These are phyloP conservation scores for Hypoxylon rickii DNA, from an alignment of 495 filamentous ascomycete genomes.

Conservation along the genomic window DNA sequence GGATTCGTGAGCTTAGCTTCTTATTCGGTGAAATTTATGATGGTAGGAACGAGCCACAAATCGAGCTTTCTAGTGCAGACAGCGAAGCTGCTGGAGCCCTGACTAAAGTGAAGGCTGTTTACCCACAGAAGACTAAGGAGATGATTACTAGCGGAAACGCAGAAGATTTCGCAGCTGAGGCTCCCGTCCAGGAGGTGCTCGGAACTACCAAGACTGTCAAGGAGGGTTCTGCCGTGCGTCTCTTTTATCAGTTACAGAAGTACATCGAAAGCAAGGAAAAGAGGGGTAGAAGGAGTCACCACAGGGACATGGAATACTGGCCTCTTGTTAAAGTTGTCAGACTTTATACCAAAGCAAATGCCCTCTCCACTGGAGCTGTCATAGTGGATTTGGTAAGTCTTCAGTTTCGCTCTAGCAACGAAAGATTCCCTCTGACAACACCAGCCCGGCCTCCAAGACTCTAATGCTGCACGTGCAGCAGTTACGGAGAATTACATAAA, in stretches of 20 bases:
- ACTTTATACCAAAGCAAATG: slow-evolving; percentile 60
- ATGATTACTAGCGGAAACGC: slow-evolving; percentile 46
- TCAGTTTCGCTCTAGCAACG: not conserved
- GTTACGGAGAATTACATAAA: slow-evolving; percentile 68
- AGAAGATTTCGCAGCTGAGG: slow-evolving; percentile 42
- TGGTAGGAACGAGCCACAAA: slow-evolving; percentile 43
- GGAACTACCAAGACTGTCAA: slow-evolving; percentile 52
- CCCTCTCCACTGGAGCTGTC: slow-evolving; percentile 63
- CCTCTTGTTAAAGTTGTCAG: slow-evolving; percentile 69
- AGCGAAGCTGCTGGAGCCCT: slow-evolving; percentile 63
- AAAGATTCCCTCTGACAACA: not conserved
- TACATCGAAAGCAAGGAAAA: slow-evolving; percentile 46
- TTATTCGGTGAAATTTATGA: slow-evolving; percentile 62
- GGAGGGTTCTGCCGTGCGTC: slow-evolving; percentile 29
- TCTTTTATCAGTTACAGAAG: slow-evolving; percentile 31
- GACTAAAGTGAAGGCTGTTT: slow-evolving; percentile 68
- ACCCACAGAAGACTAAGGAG: slow-evolving; percentile 59
- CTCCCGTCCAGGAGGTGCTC: slow-evolving; percentile 50
- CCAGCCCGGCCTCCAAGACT: slow-evolving; percentile 64
- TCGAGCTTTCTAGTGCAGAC: slow-evolving; percentile 46
- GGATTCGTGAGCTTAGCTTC: slow-evolving; percentile 57
- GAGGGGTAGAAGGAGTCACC: slow-evolving; percentile 4
- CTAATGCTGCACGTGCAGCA: slow-evolving; percentile 65
- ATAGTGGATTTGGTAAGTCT: slow-evolving; percentile 64
- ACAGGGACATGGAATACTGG: slow-evolving; percentile 59